Evolutionary conservation across 352 stramenopile genomes (phyloP).

Genomic region (Pythium dissimile): DNA sequence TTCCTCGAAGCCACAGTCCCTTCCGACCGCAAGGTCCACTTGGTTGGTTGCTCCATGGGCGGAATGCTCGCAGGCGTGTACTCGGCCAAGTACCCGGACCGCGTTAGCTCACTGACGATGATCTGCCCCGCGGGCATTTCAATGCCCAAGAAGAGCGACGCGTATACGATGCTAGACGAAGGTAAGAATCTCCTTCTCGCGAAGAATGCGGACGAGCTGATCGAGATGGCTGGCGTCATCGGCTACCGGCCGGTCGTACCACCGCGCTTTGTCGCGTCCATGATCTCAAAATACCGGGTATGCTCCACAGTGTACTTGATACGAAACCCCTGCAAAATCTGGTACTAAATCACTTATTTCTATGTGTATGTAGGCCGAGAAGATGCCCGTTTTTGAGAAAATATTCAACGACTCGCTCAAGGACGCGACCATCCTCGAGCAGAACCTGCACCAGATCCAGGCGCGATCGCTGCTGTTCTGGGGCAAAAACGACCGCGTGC

Average conservation of each 20-base stretch:
- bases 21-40: slow-evolving; percentile 50
- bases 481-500: slow-evolving; percentile 62
- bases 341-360: no score
- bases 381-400: slow-evolving; percentile 55
- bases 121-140: slow-evolving; percentile 64
- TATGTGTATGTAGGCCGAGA: no score
- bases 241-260: slow-evolving; percentile 29
- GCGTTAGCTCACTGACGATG: slow-evolving; percentile 55
- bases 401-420: slow-evolving; percentile 49
- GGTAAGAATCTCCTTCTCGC: slow-evolving; percentile 61
- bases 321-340: no score
- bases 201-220: slow-evolving; percentile 46
- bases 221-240: slow-evolving; percentile 48
- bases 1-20: slow-evolving; percentile 51
- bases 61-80: slow-evolving; percentile 69
- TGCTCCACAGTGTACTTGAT: no score
- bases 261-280: slow-evolving; percentile 29
- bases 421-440: slow-evolving; percentile 54
- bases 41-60: slow-evolving; percentile 75
- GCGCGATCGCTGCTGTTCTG: slow-evolving; percentile 61
- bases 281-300: slow-evolving; percentile 41
- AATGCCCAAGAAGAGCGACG: slow-evolving; percentile 54
- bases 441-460: slow-evolving; percentile 53
- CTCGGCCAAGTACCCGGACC: slow-evolving; percentile 49
- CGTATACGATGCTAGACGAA: slow-evolving; percentile 46